Percentiles rank a stretch among this genome's conserved stretches.
These are phyloP conservation scores for Panus rudis DNA, from an alignment of 768 basidiomycete species.

Conservation along the genomic window DNA sequence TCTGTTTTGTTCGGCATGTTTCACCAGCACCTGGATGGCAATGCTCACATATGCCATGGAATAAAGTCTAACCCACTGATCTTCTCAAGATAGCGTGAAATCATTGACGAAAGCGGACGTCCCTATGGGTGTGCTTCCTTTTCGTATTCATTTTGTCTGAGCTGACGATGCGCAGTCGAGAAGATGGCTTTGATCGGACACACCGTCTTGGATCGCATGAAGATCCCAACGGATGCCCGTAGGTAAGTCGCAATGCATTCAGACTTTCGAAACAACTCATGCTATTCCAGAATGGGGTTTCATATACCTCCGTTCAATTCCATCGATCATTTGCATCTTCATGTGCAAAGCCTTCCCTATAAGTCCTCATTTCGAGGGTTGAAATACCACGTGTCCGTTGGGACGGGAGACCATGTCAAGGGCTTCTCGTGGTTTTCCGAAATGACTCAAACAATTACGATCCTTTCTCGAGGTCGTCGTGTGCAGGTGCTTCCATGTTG, in stretches of 20 bases:
- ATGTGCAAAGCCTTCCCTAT: conserved; percentile 67
- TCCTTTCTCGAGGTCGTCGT: conserved; percentile 48
- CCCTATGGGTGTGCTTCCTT: conserved; percentile 37
- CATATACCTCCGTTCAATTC: conserved; percentile 77
- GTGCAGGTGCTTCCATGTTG: conserved; percentile 46
- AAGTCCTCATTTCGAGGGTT: conserved; percentile 27
- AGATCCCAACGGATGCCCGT: conserved; percentile 35
- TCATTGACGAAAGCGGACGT: conserved; percentile 38
- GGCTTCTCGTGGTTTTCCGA: conserved; percentile 72
- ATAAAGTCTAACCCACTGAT: too few relatives aligned
- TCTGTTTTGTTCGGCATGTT: too few relatives aligned
- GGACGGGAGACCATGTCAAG: conserved; percentile 40
- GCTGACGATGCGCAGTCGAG: conserved; percentile 30
- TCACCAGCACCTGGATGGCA: too few relatives aligned
- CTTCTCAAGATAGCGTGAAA: conserved; percentile 47
- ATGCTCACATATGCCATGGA: too few relatives aligned
- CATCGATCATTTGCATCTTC: conserved; percentile 68
- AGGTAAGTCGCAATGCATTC: conserved; percentile 29
- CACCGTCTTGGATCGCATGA: conserved; percentile 39
- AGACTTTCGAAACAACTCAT: background rate
- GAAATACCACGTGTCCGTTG: conserved; percentile 44
- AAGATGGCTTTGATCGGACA: conserved; percentile 47
- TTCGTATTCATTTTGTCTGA: conserved; percentile 14
- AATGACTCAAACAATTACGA: conserved; percentile 48
- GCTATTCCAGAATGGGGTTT: conserved; percentile 56